Evolutionary conservation across 371 early-diverging fungal species (phyloP).

Genomic region (Rhizopus delemar): DNA sequence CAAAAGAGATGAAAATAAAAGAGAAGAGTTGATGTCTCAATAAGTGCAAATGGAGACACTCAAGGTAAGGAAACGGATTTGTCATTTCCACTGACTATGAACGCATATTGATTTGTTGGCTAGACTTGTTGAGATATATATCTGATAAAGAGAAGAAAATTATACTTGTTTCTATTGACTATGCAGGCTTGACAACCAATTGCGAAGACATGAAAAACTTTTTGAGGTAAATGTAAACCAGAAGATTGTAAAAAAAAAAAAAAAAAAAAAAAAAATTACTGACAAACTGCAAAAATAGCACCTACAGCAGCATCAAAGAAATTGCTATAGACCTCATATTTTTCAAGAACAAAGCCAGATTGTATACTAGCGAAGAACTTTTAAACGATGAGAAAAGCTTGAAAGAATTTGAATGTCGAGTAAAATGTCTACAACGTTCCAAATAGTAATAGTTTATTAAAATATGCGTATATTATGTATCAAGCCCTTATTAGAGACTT

Average conservation of each 20-base stretch:
- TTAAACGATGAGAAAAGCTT: constrained; percentile 14
- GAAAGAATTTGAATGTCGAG: constrained; percentile 17
- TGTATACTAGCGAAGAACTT: constrained; percentile 19
- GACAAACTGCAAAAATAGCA: constrained; percentile 23
- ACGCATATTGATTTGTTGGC: constrained; percentile 12
- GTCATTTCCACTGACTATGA: constrained; percentile 17
- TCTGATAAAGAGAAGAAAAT: constrained; percentile 22
- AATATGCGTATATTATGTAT: constrained; percentile 8
- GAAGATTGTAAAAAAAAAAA: constrained; percentile 18
- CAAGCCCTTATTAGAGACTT: constrained; percentile 6
- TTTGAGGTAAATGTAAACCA: constrained; percentile 24
- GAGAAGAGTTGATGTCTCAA: constrained; percentile 18
- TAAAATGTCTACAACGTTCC: constrained; percentile 6
- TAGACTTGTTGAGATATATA: constrained; percentile 16
- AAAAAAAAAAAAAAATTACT: too few relatives aligned
- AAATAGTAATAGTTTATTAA: constrained; percentile 15
- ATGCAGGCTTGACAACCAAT: constrained; percentile 16
- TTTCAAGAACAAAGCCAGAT: constrained; percentile 12
- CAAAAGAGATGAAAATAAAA: constrained; percentile 19
- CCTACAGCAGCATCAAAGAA: constrained; percentile 18
- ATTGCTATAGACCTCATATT: constrained; percentile 17
- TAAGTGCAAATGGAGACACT: constrained; percentile 22
- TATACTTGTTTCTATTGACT: constrained; percentile 18
- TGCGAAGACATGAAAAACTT: constrained; percentile 22
- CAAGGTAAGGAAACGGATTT: constrained; percentile 22